phyloP scores from a whole-genome alignment of 129 eudicot species.

The Gnaphalium uliginosum region DNA sequence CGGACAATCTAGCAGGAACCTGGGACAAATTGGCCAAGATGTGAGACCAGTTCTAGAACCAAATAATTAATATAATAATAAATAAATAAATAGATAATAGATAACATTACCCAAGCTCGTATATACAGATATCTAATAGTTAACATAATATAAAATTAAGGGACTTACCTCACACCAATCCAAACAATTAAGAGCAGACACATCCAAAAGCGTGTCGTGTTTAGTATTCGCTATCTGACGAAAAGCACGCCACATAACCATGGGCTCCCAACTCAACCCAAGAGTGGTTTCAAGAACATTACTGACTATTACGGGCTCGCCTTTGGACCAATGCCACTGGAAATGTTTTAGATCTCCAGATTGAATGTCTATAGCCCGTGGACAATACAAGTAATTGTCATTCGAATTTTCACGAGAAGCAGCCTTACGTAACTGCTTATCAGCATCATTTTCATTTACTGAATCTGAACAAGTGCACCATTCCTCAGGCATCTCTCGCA shows the following conservation, averaged over 20 bases:
- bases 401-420: conserved; percentile 52
- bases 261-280: conserved; percentile 95
- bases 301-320: conserved; percentile 79
- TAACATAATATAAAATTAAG: neutral
- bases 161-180: conserved; percentile 83
- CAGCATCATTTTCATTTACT: conserved; percentile 2
- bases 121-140: neutral
- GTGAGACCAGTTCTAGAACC: too few relatives aligned
- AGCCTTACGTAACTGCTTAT: conserved; percentile 46
- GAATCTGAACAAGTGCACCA: conserved; percentile 47
- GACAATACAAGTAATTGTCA: conserved; percentile 65
- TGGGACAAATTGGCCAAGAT: neutral
- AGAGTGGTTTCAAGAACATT: conserved; percentile 64
- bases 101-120: neutral
- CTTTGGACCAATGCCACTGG: conserved; percentile 81
- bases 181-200: conserved; percentile 65
- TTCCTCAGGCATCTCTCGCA: conserved; percentile 28
- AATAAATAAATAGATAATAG: too few relatives aligned
- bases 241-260: conserved; percentile 99
- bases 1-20: neutral
- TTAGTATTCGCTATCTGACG: conserved; percentile 52
- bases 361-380: conserved; percentile 52
- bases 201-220: conserved; percentile 44
- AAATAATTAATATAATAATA: too few relatives aligned
- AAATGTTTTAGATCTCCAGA: conserved; percentile 67